A percentile compares a stretch with the other conserved stretches of the same genome.
Evolutionary conservation across 169 alveolate genomes (phyloP).

Genomic region (Eimeria acervulina): DNA sequence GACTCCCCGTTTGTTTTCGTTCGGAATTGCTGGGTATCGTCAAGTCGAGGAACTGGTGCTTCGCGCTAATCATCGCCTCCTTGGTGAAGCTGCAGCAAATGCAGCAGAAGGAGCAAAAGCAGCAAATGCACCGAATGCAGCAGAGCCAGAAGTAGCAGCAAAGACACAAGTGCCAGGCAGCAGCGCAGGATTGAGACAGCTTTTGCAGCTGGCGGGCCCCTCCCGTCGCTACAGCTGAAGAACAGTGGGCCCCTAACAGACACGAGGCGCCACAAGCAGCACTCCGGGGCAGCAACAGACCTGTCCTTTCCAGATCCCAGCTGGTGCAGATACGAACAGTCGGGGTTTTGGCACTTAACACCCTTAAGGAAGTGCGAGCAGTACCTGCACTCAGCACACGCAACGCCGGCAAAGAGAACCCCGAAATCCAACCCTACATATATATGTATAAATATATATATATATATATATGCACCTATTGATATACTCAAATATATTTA

Average conservation of each 20-base stretch:
- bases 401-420: background rate
- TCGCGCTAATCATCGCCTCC: constrained; percentile 84
- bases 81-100: constrained; percentile 82
- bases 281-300: constrained; percentile 10
- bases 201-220: background rate
- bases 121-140: too few relatives aligned
- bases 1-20: constrained; percentile 59
- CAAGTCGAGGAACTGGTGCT: constrained; percentile 82
- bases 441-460: background rate
- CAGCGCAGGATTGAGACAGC: background rate
- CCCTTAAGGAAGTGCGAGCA: constrained; percentile 95
- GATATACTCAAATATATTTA: background rate
- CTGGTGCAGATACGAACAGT: constrained; percentile 95
- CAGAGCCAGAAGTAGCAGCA: constrained; percentile 21
- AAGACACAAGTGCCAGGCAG: background rate
- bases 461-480: background rate
- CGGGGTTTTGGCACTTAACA: constrained; percentile 92
- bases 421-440: background rate
- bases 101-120: background rate
- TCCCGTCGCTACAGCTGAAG: background rate
- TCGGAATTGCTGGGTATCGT: constrained; percentile 78
- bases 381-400: constrained; percentile 80
- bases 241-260: background rate
- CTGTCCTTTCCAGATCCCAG: constrained; percentile 92
- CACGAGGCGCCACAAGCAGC: background rate